Base-by-base conservation (phyloP, 2,329 filamentous ascomycete genomes). In the Arachnopeziza araneosa region DNA sequence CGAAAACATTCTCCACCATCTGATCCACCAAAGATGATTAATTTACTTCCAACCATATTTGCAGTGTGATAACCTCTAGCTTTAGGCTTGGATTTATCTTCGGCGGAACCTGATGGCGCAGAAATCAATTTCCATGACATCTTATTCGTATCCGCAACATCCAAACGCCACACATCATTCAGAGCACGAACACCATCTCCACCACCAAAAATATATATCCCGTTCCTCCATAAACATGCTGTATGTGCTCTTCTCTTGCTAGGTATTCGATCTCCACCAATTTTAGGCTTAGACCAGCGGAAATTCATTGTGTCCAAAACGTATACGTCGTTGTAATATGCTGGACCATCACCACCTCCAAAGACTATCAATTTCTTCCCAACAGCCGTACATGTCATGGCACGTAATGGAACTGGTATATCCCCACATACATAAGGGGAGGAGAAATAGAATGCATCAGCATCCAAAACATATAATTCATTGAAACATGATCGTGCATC, bases 271-370 rank as follows among this genome's bases (percentile, higher is more conserved):
- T 86, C 83, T 32, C 84, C 83, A 52, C 65, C 68, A 56, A 88
- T 83, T 50, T 79, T 79, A 50, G 86, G 85, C 62, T 80, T 82
- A 50, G 80, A 81, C 85, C 86, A 89, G 22, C 83, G 80, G 70
- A 86, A 87, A 70, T 85, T 89, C 62, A 85, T 78, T 23, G 86
- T 89, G 69, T 89, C 86, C n/a, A 89, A 77, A 52, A 89, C 84
- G 70, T 88, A 88, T 22, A 89, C 82, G 67, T 89, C 85, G 68
- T 89, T 89, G 72, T 89, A 89, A 73, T 89, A 89, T 24, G 84
- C 81, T 0, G 86, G 86, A 0, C 86, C 86, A 67, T 89, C 86
- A 59, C 86, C 86, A 52, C 86, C 86, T 57, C 86, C 86, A 69
- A 89, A 89, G 1, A 89, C 79, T 51, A 89, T 81, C 26, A 89